A percentile compares a stretch with the other conserved stretches of the same genome.
These are phyloP conservation scores for Neurospora sp. DNA, from an alignment of 495 filamentous ascomycete species.

Conservation along the genomic window DNA sequence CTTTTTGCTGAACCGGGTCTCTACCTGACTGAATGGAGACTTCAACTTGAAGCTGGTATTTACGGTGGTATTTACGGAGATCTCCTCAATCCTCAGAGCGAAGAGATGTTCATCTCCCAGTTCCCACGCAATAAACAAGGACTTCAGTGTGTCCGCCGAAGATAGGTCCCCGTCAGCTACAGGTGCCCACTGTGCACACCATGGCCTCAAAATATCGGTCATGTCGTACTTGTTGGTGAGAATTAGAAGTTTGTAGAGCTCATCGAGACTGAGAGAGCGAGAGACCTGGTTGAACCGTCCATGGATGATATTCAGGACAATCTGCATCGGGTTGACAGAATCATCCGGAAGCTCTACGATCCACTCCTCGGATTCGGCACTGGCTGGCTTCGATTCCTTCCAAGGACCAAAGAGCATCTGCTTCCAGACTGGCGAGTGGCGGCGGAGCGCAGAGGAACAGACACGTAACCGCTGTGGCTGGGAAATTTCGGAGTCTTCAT, in stretches of 20 bases:
- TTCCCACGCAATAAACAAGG: background rate
- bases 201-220: conserved; percentile 12
- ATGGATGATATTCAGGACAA: conserved; percentile 19
- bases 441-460: conserved; percentile 13
- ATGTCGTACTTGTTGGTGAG: conserved; percentile 23
- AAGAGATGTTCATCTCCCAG: background rate
- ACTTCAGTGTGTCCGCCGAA: background rate
- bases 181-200: conserved; percentile 11
- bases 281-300: conserved; percentile 12
- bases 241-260: conserved; percentile 16
- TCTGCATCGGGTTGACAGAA: background rate
- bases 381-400: conserved; percentile 14
- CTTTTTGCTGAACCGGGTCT: background rate
- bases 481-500: background rate
- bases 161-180: background rate
- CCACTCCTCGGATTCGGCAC: conserved; percentile 5
- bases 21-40: background rate
- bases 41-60: background rate
- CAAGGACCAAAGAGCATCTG: conserved; percentile 19
- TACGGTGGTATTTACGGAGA: background rate
- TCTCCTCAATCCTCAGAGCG: background rate
- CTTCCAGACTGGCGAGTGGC: conserved; percentile 19
- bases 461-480: conserved; percentile 8
- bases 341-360: conserved; percentile 21
- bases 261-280: conserved; percentile 1